Base-by-base conservation (phyloP, 805 yeast species). In the Metschnikowia sp. region DNA sequence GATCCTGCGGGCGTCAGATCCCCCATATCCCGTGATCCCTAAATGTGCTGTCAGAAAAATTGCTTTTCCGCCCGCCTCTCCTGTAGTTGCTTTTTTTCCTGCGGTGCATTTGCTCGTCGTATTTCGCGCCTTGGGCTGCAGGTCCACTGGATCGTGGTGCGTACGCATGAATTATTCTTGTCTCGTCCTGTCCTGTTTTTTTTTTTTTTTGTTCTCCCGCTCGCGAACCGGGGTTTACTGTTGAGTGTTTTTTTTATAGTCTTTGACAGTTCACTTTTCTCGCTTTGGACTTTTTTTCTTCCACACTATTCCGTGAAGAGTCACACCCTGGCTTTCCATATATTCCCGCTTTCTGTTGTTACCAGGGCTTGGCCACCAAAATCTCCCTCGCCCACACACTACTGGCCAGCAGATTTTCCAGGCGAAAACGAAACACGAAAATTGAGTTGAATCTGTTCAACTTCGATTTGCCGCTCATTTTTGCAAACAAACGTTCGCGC, bases 131-230 rank as follows among this genome's bases (percentile, higher is more conserved):
- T 18, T 36, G 37, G 26, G 40, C 47, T 45, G 55, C 55, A 47
- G 55, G 51, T 50, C 47, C 55, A 31, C 37, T 38, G 45, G 50
- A 42, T 42, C 50, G 50, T 40, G 41, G 48, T 45, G 48, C 48
- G 42, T 35, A 33, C 46, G 43, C 44, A 42, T 38, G 44, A 30
- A 38, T 38, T 42, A 42, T 47, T 42, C 43, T 42, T 45, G 48
- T 45, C 48, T 31, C n/a, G 47, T 39, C 33, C 37, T 44, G 32
- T 42, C 40, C 36, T 31, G 35, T n/a, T 43, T 35, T 39, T 39
- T 44, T 44, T 34, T 39, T 35, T 44, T 35, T 45, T 41, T 28
- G 7, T 42, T 42, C 30, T 42, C 40, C 18, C 50, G 40, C 44
- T 47, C 50, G 50, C 50, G 45, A 39, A 39, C 50, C 32, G 46